Evolutionary conservation across 2,329 filamentous ascomycete genomes (phyloP), one percentile per base, ranked within the genome.

Genomic region (Fusarium pseudonygamai): DNA sequence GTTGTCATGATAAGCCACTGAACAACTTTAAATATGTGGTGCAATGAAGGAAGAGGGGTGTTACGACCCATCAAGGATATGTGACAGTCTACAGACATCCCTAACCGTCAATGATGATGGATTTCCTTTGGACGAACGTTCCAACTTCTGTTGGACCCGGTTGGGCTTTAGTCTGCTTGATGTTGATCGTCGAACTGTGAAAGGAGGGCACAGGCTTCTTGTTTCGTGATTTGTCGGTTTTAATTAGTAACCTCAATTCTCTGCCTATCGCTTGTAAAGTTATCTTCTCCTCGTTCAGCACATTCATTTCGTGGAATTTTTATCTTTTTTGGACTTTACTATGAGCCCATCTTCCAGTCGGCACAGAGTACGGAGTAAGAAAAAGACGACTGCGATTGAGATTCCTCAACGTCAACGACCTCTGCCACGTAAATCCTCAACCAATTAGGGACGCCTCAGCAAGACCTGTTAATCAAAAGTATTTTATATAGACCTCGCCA

Each of bases 1-100:
- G 71, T 40, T 67, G 49, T 63, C 37, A 63, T 46, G 36, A 43
- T 62, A 69, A 62, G 62, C 66, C 62, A 67, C 61, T 64, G 57
- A 39, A 42, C 66, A 77, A 73, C 73, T 75, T 67, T 77, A 76
- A 69, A 53, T 53, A 61, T 46, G 55, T 58, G 36, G 53, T 37
- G 32, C 32, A 34, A 43, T 22, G 36, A 11, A 50, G 32, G 39
- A 45, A 40, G 52, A 61, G 53, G 64, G 45, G 40, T 58, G 28
- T 16, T 26, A 49, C 39, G 32, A 32, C 28, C 20, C 28, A 58
- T 12, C 26, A 18, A 50, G 46, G 50, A 42, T 37, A 49, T 45
- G 42, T 60, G 50, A 46, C 55, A n/a, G n/a, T n/a, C n/a, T n/a
- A n/a, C n/a, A 55, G 40, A 42, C 34, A 62, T 61, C 49, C 24